Conservation (phyloP, 2,329 filamentous ascomycete genomes). For the Tolypocladium endophyticum region DNA sequence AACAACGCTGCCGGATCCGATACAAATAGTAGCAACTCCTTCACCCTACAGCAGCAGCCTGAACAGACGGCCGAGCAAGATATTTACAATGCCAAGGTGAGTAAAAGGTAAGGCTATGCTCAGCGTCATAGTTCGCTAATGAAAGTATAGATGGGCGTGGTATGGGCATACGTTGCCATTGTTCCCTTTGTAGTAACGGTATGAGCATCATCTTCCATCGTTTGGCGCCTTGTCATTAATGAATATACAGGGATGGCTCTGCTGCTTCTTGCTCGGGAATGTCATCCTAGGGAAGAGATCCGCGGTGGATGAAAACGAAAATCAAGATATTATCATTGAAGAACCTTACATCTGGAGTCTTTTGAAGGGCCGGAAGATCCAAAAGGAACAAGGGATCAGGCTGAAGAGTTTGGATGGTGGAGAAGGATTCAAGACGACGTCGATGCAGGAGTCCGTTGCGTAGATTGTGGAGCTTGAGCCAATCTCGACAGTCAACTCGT, state of each 20-base stretch:
- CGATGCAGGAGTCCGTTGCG: background rate
- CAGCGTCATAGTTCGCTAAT: background rate
- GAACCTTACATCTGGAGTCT: constrained; percentile 18
- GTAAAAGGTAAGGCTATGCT: background rate
- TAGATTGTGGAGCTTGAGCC: background rate
- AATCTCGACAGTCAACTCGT: background rate
- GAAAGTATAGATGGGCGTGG: constrained; percentile 36
- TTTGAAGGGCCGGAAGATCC: constrained; percentile 1
- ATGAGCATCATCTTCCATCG: constrained; percentile 4
- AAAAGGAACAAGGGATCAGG: constrained; percentile 7
- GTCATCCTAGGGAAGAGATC: constrained; percentile 16
- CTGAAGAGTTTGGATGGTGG: constrained; percentile 7
- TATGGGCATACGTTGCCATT: constrained; percentile 54
- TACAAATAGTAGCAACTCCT: constrained; percentile 12
- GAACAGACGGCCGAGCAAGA: constrained; percentile 5
- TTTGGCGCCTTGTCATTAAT: background rate
- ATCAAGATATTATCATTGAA: constrained; percentile 14
- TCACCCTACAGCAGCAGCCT: constrained; percentile 8
- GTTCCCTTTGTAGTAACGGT: constrained; percentile 43
- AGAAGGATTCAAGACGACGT: background rate
- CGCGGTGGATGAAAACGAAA: constrained; percentile 14
- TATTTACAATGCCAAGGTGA: constrained; percentile 16
- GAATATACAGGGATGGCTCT: constrained; percentile 12
- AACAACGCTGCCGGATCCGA: constrained; percentile 40
- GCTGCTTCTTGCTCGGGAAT: constrained; percentile 18